Base-by-base conservation (phyloP, 768 basidiomycete species). In the Kwoniella newhampshirensis region DNA sequence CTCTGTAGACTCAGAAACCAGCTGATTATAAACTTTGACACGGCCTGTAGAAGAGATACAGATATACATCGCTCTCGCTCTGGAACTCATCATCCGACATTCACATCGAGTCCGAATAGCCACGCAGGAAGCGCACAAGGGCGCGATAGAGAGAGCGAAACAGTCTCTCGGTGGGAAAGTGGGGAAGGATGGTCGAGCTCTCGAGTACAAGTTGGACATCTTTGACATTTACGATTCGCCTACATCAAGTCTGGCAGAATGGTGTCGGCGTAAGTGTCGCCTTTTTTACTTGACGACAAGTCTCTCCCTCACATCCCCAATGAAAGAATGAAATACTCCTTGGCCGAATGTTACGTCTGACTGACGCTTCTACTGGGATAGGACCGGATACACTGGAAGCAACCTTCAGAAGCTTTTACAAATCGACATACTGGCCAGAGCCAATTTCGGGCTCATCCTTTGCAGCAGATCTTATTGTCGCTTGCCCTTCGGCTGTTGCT, bases 241-340 rank as follows among this genome's bases (percentile, higher is more conserved):
- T 0, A 80, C 82, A 46, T 82, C 84, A 48, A 73, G 85, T 9
- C 85, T 86, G 84, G 82, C 82, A 42, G 85, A 84, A 79, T 85
- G 85, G 85, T 84, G 85, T 45, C 83, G 82, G 70, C 85, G 85
- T 85, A 56, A 60, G 80, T 65, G 13, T 6, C 32, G 13, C 32
- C 32, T 32, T 32, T 32, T 13, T 32, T 6, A 6, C 32, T 13
- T 13, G 7, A 13, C 7, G 32, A 32, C 32, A 32, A 13, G n/a
- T n/a, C n/a, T n/a, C n/a, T n/a, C n/a, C n/a, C n/a, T n/a, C n/a
- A n/a, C n/a, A n/a, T n/a, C n/a, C n/a, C n/a, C n/a, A n/a, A n/a
- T n/a, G n/a, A n/a, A n/a, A n/a, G n/a, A n/a, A n/a, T n/a, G n/a
- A n/a, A n/a, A n/a, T n/a, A n/a, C n/a, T n/a, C n/a, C n/a, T n/a